A percentile compares a stretch with the other conserved stretches of the same genome.
These are phyloP conservation scores for Singerocomus inundabilis DNA, from an alignment of 1,284 basidiomycete species.

Conservation along the genomic window DNA sequence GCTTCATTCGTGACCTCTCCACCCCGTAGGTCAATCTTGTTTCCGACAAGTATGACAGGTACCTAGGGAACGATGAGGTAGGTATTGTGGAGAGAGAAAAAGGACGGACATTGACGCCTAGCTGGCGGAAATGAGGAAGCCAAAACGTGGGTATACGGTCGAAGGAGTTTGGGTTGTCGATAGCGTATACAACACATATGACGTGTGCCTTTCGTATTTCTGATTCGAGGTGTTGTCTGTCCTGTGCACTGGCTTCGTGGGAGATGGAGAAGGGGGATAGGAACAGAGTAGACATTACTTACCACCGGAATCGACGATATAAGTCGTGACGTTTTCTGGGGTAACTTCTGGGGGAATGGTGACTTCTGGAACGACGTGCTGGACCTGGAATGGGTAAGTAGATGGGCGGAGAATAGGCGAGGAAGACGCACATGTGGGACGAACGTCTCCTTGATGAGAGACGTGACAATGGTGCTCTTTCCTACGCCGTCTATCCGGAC, in stretches of 20 bases:
- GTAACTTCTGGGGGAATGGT: constrained; percentile 96
- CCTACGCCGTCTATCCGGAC: constrained; percentile 77
- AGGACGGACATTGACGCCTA: constrained; percentile 83
- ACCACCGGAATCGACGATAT: constrained; percentile 95
- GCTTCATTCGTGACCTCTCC: constrained; percentile 94
- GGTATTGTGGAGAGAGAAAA: background rate
- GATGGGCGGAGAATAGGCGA: constrained; percentile 1
- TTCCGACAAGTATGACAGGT: constrained; percentile 96
- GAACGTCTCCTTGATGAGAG: constrained; percentile 93
- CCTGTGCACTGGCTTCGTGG: constrained; percentile 66
- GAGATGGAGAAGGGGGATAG: constrained; percentile 14
- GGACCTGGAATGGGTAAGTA: constrained; percentile 56
- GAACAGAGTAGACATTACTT: constrained; percentile 32
- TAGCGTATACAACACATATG: constrained; percentile 96
- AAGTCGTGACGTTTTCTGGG: constrained; percentile 93
- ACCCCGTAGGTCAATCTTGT: constrained; percentile 95
- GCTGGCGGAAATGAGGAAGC: constrained; percentile 94
- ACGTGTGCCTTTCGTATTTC: constrained; percentile 97
- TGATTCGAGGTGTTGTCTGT: constrained; percentile 85
- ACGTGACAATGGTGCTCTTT: constrained; percentile 93
- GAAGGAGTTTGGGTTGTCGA: constrained; percentile 94
- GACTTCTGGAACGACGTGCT: constrained; percentile 90
- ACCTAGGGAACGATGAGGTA: constrained; percentile 51
- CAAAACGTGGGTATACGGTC: constrained; percentile 98
- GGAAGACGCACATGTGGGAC: constrained; percentile 68